Conservation (phyloP, 2,329 filamentous ascomycete species). For the Fusarium xyrophilum region DNA sequence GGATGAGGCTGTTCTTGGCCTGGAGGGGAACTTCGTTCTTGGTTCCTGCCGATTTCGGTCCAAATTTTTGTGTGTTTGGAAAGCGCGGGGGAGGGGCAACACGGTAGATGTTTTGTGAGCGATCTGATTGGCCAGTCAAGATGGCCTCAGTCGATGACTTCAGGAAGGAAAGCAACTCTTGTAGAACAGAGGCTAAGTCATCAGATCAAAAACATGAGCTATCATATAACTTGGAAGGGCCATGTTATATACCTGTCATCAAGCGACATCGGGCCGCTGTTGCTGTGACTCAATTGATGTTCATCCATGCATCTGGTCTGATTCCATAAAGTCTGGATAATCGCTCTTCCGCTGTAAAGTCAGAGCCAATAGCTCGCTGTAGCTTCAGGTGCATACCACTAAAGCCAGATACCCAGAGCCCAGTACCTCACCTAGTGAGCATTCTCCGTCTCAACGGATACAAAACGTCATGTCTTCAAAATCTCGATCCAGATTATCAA, state of each 20-base stretch:
- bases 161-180: background rate
- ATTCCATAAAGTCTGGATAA: slow-evolving; percentile 27
- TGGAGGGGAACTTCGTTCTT: background rate
- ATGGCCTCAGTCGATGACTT: slow-evolving; percentile 4
- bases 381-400: background rate
- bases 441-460: background rate
- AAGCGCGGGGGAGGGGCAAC: slow-evolving; percentile 24
- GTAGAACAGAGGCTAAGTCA: background rate
- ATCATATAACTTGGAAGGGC: background rate
- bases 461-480: slow-evolving; percentile 23
- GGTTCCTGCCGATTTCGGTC: slow-evolving; percentile 26
- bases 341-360: slow-evolving; percentile 21
- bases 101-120: background rate
- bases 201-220: background rate
- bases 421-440: background rate
- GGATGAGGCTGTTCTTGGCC: slow-evolving; percentile 1
- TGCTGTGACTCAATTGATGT: slow-evolving; percentile 24
- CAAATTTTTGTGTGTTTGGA: slow-evolving; percentile 13
- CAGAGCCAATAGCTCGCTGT: background rate
- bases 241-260: background rate
- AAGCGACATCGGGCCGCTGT: slow-evolving; percentile 21
- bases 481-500: slow-evolving; percentile 12
- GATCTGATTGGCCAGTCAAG: slow-evolving; percentile 10
- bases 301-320: background rate
- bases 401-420: background rate